phyloP scores from a whole-genome alignment of 2,329 filamentous ascomycete species.

The Nemania serpens region DNA sequence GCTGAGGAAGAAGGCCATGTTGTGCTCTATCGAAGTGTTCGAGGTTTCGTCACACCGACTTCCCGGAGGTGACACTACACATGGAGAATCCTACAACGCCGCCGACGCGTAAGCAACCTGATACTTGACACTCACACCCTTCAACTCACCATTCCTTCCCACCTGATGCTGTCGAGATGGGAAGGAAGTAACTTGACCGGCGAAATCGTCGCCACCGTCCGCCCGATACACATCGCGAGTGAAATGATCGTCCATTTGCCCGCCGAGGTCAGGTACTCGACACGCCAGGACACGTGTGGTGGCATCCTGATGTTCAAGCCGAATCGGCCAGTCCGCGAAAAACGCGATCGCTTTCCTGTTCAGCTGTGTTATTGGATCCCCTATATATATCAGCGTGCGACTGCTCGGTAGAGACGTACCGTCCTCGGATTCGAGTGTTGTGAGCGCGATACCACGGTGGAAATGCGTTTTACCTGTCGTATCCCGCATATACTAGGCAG shows the following conservation, averaged over 20 bases:
- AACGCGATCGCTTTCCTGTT: slow-evolving; percentile 40
- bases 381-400: slow-evolving; percentile 41
- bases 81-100: slow-evolving; percentile 3
- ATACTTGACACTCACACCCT: slow-evolving; percentile 37
- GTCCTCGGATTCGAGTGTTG: slow-evolving; percentile 43
- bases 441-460: slow-evolving; percentile 39
- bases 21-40: not conserved
- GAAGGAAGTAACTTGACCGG: slow-evolving; percentile 41
- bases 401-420: slow-evolving; percentile 15
- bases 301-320: slow-evolving; percentile 40
- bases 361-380: slow-evolving; percentile 39
- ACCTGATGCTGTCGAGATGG: slow-evolving; percentile 33
- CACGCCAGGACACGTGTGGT: slow-evolving; percentile 37
- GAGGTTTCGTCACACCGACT: not conserved
- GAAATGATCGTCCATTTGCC: slow-evolving; percentile 33
- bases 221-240: slow-evolving; percentile 29
- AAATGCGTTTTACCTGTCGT: slow-evolving; percentile 41
- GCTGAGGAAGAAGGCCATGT: no score
- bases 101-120: slow-evolving; percentile 34
- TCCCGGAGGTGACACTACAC: not conserved
- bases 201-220: slow-evolving; percentile 35
- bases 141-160: slow-evolving; percentile 28
- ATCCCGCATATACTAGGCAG: slow-evolving; percentile 45
- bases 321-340: slow-evolving; percentile 40
- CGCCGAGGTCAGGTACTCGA: slow-evolving; percentile 34